Percentiles rank a stretch among this genome's conserved stretches.
phyloP scores from a whole-genome alignment of 768 basidiomycete genomes.

The Asterophora lycoperdoides region DNA sequence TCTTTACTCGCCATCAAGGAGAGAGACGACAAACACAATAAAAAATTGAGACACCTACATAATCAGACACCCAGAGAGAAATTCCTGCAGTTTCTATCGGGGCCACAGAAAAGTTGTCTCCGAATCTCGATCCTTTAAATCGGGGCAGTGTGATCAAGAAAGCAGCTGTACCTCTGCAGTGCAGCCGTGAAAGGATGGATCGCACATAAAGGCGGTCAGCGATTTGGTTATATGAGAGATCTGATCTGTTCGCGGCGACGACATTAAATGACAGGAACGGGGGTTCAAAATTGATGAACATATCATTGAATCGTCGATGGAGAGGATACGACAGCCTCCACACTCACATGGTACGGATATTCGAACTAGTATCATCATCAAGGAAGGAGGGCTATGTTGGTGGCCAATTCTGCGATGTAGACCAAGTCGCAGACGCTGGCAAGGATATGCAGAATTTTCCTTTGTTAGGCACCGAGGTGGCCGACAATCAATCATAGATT shows the following conservation, averaged over 20 bases:
- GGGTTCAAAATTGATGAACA: conserved; percentile 2
- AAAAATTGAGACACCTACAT: conserved; percentile 5
- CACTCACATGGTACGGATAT: no score
- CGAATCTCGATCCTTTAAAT: background rate
- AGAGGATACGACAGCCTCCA: no score
- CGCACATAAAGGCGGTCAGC: conserved; percentile 6
- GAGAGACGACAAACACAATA: background rate
- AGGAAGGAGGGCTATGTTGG: conserved; percentile 1
- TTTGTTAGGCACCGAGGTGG: conserved; percentile 13
- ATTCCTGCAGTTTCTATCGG: background rate
- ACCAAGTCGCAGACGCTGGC: no score
- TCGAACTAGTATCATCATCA: no score
- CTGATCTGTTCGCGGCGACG: background rate
- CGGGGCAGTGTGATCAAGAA: background rate
- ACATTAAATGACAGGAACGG: conserved; percentile 4
- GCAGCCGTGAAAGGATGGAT: conserved; percentile 1
- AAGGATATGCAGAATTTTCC: conserved; percentile 1
- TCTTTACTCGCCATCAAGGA: conserved; percentile 9
- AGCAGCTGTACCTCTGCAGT: conserved; percentile 3
- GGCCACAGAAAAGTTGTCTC: background rate
- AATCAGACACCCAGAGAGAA: background rate
- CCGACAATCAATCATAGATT: conserved; percentile 16
- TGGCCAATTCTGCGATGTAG: no score
- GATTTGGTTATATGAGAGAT: conserved; percentile 5
- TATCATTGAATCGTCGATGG: background rate